These are phyloP conservation scores for Tolypocladium sp. DNA, from an alignment of 2,329 filamentous ascomycete species.

Conservation along the genomic window DNA sequence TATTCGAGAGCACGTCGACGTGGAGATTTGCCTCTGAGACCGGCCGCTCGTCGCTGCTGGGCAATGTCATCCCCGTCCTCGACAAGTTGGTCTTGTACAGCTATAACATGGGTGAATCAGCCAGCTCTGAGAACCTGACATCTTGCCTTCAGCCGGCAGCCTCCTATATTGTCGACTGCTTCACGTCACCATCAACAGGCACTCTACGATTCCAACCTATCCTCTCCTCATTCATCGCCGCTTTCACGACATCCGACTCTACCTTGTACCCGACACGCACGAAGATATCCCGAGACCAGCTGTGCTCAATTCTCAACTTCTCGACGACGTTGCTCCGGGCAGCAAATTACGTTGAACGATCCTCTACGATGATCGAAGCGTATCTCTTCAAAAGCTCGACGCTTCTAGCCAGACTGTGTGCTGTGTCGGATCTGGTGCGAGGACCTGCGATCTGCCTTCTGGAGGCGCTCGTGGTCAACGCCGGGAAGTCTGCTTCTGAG, in stretches of 20 bases:
- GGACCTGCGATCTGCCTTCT: slow-evolving; percentile 59
- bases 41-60: slow-evolving; percentile 61
- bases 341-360: slow-evolving; percentile 52
- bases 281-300: slow-evolving; percentile 50
- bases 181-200: slow-evolving; percentile 60
- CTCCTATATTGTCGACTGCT: slow-evolving; percentile 65
- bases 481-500: slow-evolving; percentile 58
- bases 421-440: slow-evolving; percentile 57
- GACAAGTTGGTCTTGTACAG: slow-evolving; percentile 62
- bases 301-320: slow-evolving; percentile 55
- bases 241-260: slow-evolving; percentile 40
- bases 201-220: slow-evolving; percentile 71
- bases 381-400: slow-evolving; percentile 77
- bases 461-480: slow-evolving; percentile 62
- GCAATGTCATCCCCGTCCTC: slow-evolving; percentile 59
- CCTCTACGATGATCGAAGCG: slow-evolving; percentile 59
- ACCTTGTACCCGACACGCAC: slow-evolving; percentile 51
- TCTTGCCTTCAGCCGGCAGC: slow-evolving; percentile 63
- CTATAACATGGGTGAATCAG: slow-evolving; percentile 63
- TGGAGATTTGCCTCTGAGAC: slow-evolving; percentile 71
- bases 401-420: slow-evolving; percentile 68
- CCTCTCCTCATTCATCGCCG: slow-evolving; percentile 53
- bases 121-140: slow-evolving; percentile 36
- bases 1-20: slow-evolving; percentile 75
- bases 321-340: slow-evolving; percentile 62